phyloP scores from a whole-genome alignment of 179 eudicot genomes.

The Silene noctiflora region DNA sequence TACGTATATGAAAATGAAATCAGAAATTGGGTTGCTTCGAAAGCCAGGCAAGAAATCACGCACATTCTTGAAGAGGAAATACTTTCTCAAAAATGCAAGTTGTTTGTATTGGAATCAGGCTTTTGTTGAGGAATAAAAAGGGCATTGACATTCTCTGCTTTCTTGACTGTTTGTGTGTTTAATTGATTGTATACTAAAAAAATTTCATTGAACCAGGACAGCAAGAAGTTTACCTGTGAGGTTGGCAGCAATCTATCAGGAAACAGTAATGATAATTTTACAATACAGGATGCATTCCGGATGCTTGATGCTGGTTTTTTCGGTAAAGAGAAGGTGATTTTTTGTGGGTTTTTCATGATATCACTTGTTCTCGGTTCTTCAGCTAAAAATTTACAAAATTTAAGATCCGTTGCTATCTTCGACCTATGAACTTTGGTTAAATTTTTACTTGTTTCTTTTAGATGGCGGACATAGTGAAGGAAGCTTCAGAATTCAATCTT shows the following conservation, averaged over 20 bases:
- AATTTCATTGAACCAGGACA: conserved; percentile 47
- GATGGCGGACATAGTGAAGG: conserved; percentile 69
- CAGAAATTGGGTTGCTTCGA: background rate
- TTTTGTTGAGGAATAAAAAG: background rate
- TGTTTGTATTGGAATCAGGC: background rate
- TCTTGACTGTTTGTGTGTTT: background rate
- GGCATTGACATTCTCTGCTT: background rate
- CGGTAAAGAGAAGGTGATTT: conserved; percentile 44
- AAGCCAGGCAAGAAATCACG: background rate
- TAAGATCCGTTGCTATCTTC: background rate
- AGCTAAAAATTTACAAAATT: background rate
- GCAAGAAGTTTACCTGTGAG: conserved; percentile 29
- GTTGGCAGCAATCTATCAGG: conserved; percentile 21
- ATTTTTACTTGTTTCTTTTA: conserved; percentile 18
- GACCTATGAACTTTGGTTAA: background rate
- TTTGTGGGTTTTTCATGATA: background rate
- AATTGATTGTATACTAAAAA: conserved; percentile 10
- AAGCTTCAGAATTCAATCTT: conserved; percentile 55
- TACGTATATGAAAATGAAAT: background rate
- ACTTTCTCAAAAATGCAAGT: background rate
- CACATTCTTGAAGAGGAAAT: background rate
- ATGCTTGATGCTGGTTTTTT: conserved; percentile 65
- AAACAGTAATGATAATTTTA: conserved; percentile 15
- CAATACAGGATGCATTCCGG: conserved; percentile 34
- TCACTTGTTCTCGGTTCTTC: background rate